Evolutionary conservation across 805 yeast genomes (phyloP).

Genomic region (Schizosaccharomyces osmophilus): DNA sequence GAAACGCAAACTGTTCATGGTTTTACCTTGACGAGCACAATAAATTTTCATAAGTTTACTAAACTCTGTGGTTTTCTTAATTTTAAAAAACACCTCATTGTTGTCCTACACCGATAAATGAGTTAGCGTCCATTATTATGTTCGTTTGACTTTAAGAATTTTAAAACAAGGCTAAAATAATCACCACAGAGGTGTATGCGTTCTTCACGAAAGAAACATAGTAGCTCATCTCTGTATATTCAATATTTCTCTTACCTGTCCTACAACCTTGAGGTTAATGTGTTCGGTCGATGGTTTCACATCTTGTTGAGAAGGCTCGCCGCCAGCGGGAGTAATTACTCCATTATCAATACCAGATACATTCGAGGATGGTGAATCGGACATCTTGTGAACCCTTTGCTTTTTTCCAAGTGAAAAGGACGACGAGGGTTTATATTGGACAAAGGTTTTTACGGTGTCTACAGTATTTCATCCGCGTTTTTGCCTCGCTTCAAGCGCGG

Average conservation of each 20-base stretch:
- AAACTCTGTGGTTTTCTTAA: conserved; percentile 75
- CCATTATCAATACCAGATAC: neutral
- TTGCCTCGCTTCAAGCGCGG: too few relatives aligned
- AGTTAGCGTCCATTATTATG: neutral
- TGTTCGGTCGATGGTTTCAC: neutral
- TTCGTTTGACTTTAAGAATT: neutral
- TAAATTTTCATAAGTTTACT: conserved; percentile 92
- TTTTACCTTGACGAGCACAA: conserved; percentile 91
- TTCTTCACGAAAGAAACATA: neutral
- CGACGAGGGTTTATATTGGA: neutral
- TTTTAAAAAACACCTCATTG: conserved; percentile 86
- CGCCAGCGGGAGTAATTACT: neutral
- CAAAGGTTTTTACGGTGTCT: neutral
- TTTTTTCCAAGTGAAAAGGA: neutral
- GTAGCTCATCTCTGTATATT: neutral
- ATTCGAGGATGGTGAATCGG: neutral
- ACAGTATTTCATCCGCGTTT: too few relatives aligned
- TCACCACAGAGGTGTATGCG: neutral
- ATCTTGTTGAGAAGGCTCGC: neutral
- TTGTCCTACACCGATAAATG: conserved; percentile 17
- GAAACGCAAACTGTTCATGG: conserved; percentile 58
- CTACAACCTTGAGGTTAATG: neutral
- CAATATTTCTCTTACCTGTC: neutral
- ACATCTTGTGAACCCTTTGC: neutral
- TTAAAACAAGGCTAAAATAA: neutral